phyloP scores from a whole-genome alignment of 1,284 basidiomycete genomes.

The Rhodotorula sp. region DNA sequence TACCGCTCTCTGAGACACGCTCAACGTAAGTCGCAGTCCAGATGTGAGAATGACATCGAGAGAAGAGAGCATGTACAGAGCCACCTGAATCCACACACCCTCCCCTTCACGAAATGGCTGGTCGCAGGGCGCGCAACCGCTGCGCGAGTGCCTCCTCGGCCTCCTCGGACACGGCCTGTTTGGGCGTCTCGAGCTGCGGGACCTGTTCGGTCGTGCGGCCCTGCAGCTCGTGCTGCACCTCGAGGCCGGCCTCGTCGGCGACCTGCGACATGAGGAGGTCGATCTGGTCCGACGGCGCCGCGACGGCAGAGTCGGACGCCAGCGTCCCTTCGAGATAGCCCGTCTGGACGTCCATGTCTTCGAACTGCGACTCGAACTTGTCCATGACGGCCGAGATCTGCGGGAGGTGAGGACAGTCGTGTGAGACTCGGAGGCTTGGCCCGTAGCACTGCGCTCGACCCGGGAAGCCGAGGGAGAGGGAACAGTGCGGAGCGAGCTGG shows the following conservation, averaged over 20 bases:
- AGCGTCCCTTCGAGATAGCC: slow-evolving; percentile 98
- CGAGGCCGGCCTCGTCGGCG: slow-evolving; percentile 95
- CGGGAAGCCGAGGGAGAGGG: too few relatives aligned
- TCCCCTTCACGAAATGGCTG: slow-evolving; percentile 47
- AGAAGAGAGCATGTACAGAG: too few relatives aligned
- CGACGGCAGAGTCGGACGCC: slow-evolving; percentile 85
- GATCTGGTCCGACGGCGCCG: slow-evolving; percentile 96
- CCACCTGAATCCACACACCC: not conserved
- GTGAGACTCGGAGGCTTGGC: not conserved
- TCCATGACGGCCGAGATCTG: slow-evolving; percentile 99
- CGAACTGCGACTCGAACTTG: slow-evolving; percentile 95
- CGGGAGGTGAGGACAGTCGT: not conserved
- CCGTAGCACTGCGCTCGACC: too few relatives aligned
- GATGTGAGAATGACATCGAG: too few relatives aligned
- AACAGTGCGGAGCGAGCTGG: not conserved
- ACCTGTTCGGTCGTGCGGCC: slow-evolving; percentile 54
- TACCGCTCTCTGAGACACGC: too few relatives aligned
- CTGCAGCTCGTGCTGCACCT: slow-evolving; percentile 72
- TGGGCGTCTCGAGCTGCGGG: slow-evolving; percentile 51
- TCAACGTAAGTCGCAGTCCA: too few relatives aligned
- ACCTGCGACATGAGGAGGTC: slow-evolving; percentile 88
- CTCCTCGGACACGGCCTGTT: slow-evolving; percentile 54
- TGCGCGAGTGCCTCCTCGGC: slow-evolving; percentile 81
- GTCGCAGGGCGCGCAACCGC: slow-evolving; percentile 74
- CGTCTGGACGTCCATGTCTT: slow-evolving; percentile 96